A percentile compares a stretch with the other conserved stretches of the same genome.
Conservation (phyloP, 345 rosid species). For the Populus deltoides region DNA sequence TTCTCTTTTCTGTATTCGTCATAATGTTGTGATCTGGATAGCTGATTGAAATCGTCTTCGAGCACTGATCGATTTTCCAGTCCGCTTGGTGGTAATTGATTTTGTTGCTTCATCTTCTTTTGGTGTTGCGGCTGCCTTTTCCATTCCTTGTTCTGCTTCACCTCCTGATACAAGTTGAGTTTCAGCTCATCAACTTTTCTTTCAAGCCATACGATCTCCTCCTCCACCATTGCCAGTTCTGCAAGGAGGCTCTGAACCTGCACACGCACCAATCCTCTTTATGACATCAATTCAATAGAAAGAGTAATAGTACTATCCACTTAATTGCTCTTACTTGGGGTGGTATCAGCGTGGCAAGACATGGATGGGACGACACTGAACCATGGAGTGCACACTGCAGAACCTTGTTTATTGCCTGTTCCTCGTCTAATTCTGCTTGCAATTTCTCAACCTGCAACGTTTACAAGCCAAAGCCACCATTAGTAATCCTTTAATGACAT, state of each 20-base stretch:
- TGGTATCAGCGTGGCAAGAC: constrained; percentile 60
- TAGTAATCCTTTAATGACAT: too few relatives aligned
- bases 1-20: constrained; percentile 41
- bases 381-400: constrained; percentile 53
- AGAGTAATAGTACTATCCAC: background rate
- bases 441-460: constrained; percentile 53
- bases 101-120: constrained; percentile 28
- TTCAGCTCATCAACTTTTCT: constrained; percentile 61
- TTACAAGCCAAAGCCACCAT: background rate
- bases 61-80: constrained; percentile 20
- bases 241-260: constrained; percentile 63
- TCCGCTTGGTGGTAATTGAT: constrained; percentile 21
- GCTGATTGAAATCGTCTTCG: constrained; percentile 32
- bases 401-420: constrained; percentile 48
- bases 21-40: constrained; percentile 48
- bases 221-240: constrained; percentile 68
- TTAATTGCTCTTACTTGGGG: constrained; percentile 48
- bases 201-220: constrained; percentile 75
- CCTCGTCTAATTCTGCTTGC: constrained; percentile 59
- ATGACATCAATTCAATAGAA: background rate
- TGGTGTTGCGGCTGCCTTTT: constrained; percentile 34
- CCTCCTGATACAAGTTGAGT: constrained; percentile 54
- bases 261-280: background rate
- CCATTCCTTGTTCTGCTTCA: constrained; percentile 48
- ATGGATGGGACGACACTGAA: constrained; percentile 43